These are phyloP conservation scores for Agrocybe praecox DNA, from an alignment of 768 basidiomycete genomes.

Conservation along the genomic window DNA sequence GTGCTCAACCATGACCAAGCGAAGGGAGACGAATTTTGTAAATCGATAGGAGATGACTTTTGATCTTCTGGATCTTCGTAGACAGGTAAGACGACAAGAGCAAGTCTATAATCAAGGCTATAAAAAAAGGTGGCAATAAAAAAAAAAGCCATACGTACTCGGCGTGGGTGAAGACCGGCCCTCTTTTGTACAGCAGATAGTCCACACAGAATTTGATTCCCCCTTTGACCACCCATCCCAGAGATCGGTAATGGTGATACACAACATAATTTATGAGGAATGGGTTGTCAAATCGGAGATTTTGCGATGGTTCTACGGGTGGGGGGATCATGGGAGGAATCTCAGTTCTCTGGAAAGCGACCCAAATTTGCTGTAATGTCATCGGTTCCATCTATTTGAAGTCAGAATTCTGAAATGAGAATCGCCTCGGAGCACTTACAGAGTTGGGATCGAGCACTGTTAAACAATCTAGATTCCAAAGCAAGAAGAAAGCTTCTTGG, in stretches of 20 bases:
- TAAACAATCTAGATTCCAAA: slow-evolving; percentile 84
- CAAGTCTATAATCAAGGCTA: slow-evolving; percentile 60
- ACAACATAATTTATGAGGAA: slow-evolving; percentile 88
- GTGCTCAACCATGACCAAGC: slow-evolving; percentile 98
- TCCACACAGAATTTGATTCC: slow-evolving; percentile 99
- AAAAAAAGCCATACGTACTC: slow-evolving; percentile 61
- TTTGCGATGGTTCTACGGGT: slow-evolving; percentile 13
- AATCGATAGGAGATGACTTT: slow-evolving; percentile 58
- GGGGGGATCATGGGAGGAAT: slow-evolving; percentile 40
- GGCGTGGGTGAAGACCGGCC: slow-evolving; percentile 94
- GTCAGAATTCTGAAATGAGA: slow-evolving; percentile 6
- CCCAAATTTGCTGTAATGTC: slow-evolving; percentile 62
- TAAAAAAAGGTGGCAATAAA: not conserved
- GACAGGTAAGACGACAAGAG: slow-evolving; percentile 85
- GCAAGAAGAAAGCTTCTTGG: slow-evolving; percentile 87
- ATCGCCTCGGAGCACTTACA: slow-evolving; percentile 40
- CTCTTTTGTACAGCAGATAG: slow-evolving; percentile 91
- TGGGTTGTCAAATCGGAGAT: slow-evolving; percentile 80
- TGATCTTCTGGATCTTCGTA: slow-evolving; percentile 85
- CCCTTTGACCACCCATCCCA: slow-evolving; percentile 96
- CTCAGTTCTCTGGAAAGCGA: slow-evolving; percentile 60
- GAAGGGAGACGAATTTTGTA: slow-evolving; percentile 72
- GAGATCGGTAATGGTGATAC: slow-evolving; percentile 93
- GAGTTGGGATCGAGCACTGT: slow-evolving; percentile 65
- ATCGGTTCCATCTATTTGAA: slow-evolving; percentile 51